Evolutionary conservation across 441 rosid genomes (phyloP).

Genomic region (Gossypium schwendimanii): DNA sequence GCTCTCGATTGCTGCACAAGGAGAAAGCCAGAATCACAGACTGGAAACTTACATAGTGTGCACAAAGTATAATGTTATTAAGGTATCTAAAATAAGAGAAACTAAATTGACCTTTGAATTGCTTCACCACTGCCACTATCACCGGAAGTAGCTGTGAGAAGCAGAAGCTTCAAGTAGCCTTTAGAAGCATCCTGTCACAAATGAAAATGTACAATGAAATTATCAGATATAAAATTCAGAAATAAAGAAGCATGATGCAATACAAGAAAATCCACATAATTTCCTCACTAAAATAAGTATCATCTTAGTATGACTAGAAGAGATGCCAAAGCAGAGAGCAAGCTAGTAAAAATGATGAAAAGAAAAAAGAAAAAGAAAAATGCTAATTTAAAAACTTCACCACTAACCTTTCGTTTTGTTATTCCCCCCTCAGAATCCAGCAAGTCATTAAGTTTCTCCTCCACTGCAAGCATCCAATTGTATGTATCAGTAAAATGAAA

Average conservation of each 20-base stretch:
- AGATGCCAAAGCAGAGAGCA: neutral
- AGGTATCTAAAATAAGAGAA: constrained; percentile 11
- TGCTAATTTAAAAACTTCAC: constrained; percentile 4
- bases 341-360: neutral
- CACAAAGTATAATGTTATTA: constrained; percentile 8
- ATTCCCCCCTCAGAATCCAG: constrained; percentile 93
- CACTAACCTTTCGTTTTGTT: constrained; percentile 83
- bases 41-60: neutral
- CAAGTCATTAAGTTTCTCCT: constrained; percentile 91
- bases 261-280: neutral
- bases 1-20: constrained; percentile 84
- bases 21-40: constrained; percentile 21
- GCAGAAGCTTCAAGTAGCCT: constrained; percentile 91
- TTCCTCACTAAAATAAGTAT: constrained; percentile 2
- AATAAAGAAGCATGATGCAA: neutral
- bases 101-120: constrained; percentile 67
- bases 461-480: constrained; percentile 50
- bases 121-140: constrained; percentile 77
- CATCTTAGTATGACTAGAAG: neutral
- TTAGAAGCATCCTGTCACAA: constrained; percentile 75
- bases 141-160: constrained; percentile 92
- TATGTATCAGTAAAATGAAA: constrained; percentile 9
- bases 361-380: neutral
- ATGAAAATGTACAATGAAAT: constrained; percentile 7
- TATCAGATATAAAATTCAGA: neutral